Conservation (phyloP, 768 basidiomycete genomes). For the Pisolithus tinctorius region DNA sequence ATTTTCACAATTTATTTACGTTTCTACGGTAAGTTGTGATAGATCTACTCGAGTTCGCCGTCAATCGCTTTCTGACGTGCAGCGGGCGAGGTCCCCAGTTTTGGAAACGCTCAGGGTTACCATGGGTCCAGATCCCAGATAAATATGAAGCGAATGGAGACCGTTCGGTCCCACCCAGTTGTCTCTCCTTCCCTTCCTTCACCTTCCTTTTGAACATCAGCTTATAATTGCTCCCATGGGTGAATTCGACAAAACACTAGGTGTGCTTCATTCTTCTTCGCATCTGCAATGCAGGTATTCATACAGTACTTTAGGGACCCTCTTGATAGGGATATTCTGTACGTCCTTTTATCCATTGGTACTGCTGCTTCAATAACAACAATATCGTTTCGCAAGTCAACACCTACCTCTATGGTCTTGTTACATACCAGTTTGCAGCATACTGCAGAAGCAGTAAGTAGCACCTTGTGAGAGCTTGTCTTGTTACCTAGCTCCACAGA, state of each 20-base stretch:
- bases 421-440: conserved; percentile 35
- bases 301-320: conserved; percentile 9
- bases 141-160: too few relatives aligned
- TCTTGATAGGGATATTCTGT: conserved; percentile 18
- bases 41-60: too few relatives aligned
- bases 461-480: background rate
- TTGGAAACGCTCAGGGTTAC: too few relatives aligned
- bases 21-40: too few relatives aligned
- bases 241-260: conserved; percentile 2
- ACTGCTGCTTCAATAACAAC: background rate
- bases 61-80: too few relatives aligned
- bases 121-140: too few relatives aligned
- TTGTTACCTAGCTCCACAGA: background rate
- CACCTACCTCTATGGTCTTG: conserved; percentile 33
- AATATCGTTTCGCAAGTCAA: conserved; percentile 9
- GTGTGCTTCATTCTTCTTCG: background rate
- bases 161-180: too few relatives aligned
- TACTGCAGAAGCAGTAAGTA: conserved; percentile 25
- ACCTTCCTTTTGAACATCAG: too few relatives aligned
- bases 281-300: background rate
- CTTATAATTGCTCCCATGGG: background rate
- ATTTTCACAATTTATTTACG: too few relatives aligned
- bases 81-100: too few relatives aligned
- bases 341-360: background rate
- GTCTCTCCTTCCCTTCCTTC: too few relatives aligned